These are phyloP conservation scores for Alternaria ethzedia DNA, from an alignment of 2,329 filamentous ascomycete species.

Conservation along the genomic window DNA sequence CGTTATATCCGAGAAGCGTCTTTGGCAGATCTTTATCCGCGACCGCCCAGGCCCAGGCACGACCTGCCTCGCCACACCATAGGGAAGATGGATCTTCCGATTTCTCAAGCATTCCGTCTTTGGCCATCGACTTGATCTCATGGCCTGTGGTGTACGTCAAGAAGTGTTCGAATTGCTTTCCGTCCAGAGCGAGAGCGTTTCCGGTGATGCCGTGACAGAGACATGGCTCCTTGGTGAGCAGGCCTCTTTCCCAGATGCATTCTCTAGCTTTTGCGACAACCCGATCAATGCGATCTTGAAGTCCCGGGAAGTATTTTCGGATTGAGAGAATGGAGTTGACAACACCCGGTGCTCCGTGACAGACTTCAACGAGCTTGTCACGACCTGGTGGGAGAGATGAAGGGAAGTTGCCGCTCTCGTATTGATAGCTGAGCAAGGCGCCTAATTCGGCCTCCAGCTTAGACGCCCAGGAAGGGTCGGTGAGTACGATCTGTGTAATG, in stretches of 20 bases:
- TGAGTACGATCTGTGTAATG: constrained; percentile 71
- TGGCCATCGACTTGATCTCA: constrained; percentile 61
- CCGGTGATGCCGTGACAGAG: constrained; percentile 71
- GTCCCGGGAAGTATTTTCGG: constrained; percentile 61
- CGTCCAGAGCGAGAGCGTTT: constrained; percentile 64
- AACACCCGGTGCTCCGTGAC: constrained; percentile 70
- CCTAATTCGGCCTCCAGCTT: constrained; percentile 61
- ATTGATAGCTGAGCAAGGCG: constrained; percentile 65
- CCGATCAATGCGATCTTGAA: constrained; percentile 60
- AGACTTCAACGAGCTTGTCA: constrained; percentile 67
- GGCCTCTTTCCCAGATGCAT: constrained; percentile 63
- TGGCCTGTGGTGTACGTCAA: constrained; percentile 64
- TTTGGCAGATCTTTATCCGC: constrained; percentile 55
- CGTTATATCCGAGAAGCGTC: constrained; percentile 58
- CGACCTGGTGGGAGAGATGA: constrained; percentile 59
- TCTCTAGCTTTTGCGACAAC: constrained; percentile 60
- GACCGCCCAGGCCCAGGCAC: constrained; percentile 57
- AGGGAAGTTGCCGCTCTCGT: constrained; percentile 68
- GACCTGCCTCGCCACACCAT: constrained; percentile 58
- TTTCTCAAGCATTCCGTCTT: constrained; percentile 60
- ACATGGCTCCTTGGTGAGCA: constrained; percentile 69
- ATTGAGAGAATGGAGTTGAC: constrained; percentile 65
- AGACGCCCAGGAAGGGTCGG: constrained; percentile 61
- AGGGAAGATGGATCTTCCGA: constrained; percentile 58
- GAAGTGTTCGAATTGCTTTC: constrained; percentile 62